A percentile compares a stretch with the other conserved stretches of the same genome.
Evolutionary conservation across 2,329 filamentous ascomycete genomes (phyloP).

Genomic region (Penicillium sclerotigenum): DNA sequence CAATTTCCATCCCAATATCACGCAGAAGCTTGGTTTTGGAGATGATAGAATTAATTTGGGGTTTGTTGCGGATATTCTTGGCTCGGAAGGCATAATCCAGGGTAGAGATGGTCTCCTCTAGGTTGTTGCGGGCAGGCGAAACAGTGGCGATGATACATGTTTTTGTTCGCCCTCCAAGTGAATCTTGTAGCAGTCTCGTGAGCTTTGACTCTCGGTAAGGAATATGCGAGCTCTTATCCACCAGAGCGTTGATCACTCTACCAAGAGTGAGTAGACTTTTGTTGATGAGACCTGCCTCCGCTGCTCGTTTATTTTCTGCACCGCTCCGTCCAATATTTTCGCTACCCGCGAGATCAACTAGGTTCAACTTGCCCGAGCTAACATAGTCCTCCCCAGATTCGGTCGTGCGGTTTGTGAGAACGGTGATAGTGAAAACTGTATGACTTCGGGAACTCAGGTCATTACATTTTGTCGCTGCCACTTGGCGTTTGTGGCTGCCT

Average conservation of each 20-base stretch:
- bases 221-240: conserved; percentile 85
- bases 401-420: conserved; percentile 76
- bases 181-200: conserved; percentile 91
- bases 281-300: conserved; percentile 95
- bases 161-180: conserved; percentile 89
- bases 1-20: conserved; percentile 89
- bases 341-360: conserved; percentile 94
- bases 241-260: conserved; percentile 93
- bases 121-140: conserved; percentile 88
- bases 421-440: conserved; percentile 94
- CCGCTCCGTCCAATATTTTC: conserved; percentile 97
- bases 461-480: conserved; percentile 99
- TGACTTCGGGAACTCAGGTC: conserved; percentile 96
- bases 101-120: conserved; percentile 97
- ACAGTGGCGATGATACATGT: conserved; percentile 98
- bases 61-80: conserved; percentile 98
- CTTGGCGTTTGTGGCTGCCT: conserved; percentile 90
- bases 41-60: conserved; percentile 86
- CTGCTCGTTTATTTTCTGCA: conserved; percentile 94
- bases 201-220: conserved; percentile 93
- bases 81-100: conserved; percentile 96
- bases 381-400: conserved; percentile 87
- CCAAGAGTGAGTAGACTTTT: conserved; percentile 94
- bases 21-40: conserved; percentile 88
- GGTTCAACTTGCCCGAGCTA: conserved; percentile 87